Evolutionary conservation across 192 early-diverging fungal species (phyloP), one percentile per base, ranked within the genome.

Genomic region (Globomyces pollinis-pini): DNA sequence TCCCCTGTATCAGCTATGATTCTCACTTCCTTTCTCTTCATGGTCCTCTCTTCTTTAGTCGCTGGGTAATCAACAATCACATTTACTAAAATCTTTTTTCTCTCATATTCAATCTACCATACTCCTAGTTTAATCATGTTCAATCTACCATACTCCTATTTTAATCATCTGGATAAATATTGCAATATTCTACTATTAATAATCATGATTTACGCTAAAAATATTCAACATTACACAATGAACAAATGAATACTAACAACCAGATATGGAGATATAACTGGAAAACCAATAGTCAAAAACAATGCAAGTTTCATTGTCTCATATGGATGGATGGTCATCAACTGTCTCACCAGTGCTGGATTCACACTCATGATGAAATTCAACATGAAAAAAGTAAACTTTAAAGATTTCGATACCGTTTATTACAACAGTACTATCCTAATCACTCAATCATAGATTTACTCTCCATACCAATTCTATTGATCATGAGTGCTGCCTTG

Each of bases 351-450:
- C 13, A 89, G 91, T 6, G 91, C 93, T 7, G 78, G 82, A 13
- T 94, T 88, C 71, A 84, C 90, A 7, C 74, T 99, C 57, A 83
- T 88, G 57, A 91, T 99, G 88, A 89, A 94, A 70, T 79, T 81
- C 69, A 82, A 85, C 55, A 91, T 94, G 67, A 89, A 86, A 75
- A 70, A 86, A 59, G 86, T 91, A 58, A 81, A 84, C 58, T 99
- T 99, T 61, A 92, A 91, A 70, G 96, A 99, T 64, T 94, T 93
- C 72, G 96, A 99, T 69, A 97, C 94, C 3, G 91, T 99, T 12
- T 97, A 87, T 66, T 97, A 93, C 72, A 99, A 99, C 84, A 97
- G 60, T 68, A 38, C 38, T 44, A n/a, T n/a, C n/a, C n/a, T n/a
- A 2, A 33, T 16, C 9, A 6, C 3, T 54, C 9, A 35, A 18